A percentile compares a stretch with the other conserved stretches of the same genome.
Conservation (phyloP, 306 rosid species). For the Gleditsia sinensis region DNA sequence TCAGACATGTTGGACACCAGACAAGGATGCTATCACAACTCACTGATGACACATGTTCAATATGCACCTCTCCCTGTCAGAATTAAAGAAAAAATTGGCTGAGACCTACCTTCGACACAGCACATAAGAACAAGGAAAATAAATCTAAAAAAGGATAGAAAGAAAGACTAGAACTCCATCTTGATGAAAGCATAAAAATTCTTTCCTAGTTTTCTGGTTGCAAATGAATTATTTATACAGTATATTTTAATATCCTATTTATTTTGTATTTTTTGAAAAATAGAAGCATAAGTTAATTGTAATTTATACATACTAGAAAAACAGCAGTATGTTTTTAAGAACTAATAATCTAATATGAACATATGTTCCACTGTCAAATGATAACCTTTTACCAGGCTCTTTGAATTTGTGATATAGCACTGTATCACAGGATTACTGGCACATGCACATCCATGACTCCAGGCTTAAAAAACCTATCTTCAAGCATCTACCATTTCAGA, state of each 20-base stretch:
- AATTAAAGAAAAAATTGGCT: neutral
- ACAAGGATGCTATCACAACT: too few species aligned
- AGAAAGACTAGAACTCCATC: neutral
- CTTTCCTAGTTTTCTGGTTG: neutral
- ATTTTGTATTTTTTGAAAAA: neutral
- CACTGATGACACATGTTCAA: too few species aligned
- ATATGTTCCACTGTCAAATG: constrained; percentile 15
- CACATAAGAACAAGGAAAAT: neutral
- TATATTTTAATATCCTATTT: neutral
- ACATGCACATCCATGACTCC: neutral
- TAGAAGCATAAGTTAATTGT: neutral
- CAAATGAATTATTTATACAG: neutral
- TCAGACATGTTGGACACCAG: too few species aligned
- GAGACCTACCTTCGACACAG: neutral
- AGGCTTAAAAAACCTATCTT: constrained; percentile 13
- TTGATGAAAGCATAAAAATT: neutral
- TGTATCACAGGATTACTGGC: neutral
- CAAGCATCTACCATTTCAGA: constrained; percentile 21
- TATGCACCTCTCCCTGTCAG: too few species aligned
- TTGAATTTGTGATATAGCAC: constrained; percentile 23
- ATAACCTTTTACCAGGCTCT: constrained; percentile 24
- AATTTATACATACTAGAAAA: neutral
- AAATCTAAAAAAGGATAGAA: neutral
- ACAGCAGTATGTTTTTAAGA: neutral
- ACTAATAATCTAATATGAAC: constrained; percentile 6